phyloP scores from a whole-genome alignment of 129 eudicot species.

The sunflower (Helianthus annuus) region HanXRQr2.0-SUNRISE NC_035440.2:100697755-100698254 shows the following conservation, averaged over 20 bases:
- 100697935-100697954: conserved; percentile 39
- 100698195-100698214: background rate
- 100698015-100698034: conserved; percentile 25
- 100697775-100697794: conserved; percentile 27
- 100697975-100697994: conserved; percentile 28
- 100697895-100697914: conserved; percentile 34
- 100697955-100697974: conserved; percentile 42
- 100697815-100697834: conserved; percentile 25
- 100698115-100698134: background rate
- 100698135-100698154: background rate
- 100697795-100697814: conserved; percentile 28
- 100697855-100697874: conserved; percentile 21
- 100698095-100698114: background rate
- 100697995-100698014: conserved; percentile 37
- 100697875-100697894: conserved; percentile 28
- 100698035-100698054: conserved; percentile 31
- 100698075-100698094: conserved; percentile 4
- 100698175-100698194: conserved; percentile 11
- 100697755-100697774: conserved; percentile 33
- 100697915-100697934: conserved; percentile 35
- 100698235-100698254: conserved; percentile 2
- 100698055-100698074: conserved; percentile 17
- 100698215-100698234: conserved; percentile 5
- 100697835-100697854: conserved; percentile 17
- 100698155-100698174: background rate